A percentile compares a stretch with the other conserved stretches of the same genome.
Conservation (phyloP, 1,284 basidiomycete species). For the Malassezia equina region DNA sequence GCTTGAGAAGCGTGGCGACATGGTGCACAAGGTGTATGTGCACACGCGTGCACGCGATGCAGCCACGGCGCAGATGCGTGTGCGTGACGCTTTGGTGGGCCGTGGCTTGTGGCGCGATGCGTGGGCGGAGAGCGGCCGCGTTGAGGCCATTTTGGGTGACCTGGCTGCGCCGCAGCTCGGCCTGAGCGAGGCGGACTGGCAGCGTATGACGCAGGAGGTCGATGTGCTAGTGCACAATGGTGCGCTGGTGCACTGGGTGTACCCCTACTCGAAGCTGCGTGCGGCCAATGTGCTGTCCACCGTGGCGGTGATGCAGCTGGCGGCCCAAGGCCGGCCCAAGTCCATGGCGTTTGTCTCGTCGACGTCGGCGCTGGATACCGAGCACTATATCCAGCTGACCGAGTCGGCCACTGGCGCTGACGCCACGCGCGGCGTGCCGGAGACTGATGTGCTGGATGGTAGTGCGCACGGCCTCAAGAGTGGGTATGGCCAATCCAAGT, state of each 20-base stretch:
- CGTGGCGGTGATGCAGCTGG: constrained; percentile 69
- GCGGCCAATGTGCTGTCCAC: constrained; percentile 85
- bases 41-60: constrained; percentile 67
- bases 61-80: constrained; percentile 60
- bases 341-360: constrained; percentile 82
- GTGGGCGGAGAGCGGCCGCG: constrained; percentile 63
- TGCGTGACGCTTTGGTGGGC: constrained; percentile 67
- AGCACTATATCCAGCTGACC: constrained; percentile 76
- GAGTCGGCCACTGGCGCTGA: constrained; percentile 51
- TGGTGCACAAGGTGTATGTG: constrained; percentile 78
- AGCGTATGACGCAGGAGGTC: constrained; percentile 60
- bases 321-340: constrained; percentile 61
- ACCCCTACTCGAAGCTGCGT: constrained; percentile 87
- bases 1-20: constrained; percentile 54
- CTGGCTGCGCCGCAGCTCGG: constrained; percentile 68
- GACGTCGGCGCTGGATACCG: constrained; percentile 82
- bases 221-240: constrained; percentile 91
- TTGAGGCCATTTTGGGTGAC: constrained; percentile 84
- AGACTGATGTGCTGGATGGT: constrained; percentile 82
- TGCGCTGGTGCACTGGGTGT: constrained; percentile 97
- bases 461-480: constrained; percentile 67
- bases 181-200: constrained; percentile 61
- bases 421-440: constrained; percentile 59
- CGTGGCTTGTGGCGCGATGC: constrained; percentile 83
- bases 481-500: constrained; percentile 95